Base-by-base conservation (phyloP, 257 asterid genomes). In the Handroanthus guayacan region DNA sequence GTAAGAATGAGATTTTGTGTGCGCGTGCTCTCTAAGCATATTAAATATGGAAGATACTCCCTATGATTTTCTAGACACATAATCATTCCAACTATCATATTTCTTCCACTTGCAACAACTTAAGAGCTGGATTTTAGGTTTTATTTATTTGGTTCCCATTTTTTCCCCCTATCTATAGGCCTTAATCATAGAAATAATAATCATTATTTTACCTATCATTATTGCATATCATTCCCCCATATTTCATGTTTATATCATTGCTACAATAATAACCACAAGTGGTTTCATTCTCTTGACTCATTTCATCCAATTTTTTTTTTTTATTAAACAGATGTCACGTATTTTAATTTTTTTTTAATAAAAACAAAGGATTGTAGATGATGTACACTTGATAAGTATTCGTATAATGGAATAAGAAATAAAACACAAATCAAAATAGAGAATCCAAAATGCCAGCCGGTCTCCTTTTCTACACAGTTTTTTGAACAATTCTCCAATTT, bases 101-200 rank as follows among this genome's bases (percentile, higher is more conserved):
- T 81, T 85, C 85, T 55, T 78, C 90, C 91, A 89, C 90, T 84
- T 78, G 45, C 83, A 82, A 72, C 82, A 74, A 69, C 83, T 82
- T 89, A 80, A 85, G 82, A 81, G 83, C 77, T 74, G 79, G 79
- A 78, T 84, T 81, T 78, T 76, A 78, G 73, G 20, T 62, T 65
- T 39, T 50, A 38, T 39, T 64, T 47, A 39, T 50, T 48, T 36
- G 2, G 9, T 3, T 4, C 20, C 5, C 68, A 58, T 36, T 5
- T 16, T 51, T 10, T 2, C 5, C 44, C 1, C 16, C 25, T 3
- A 55, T 55, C 60, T 39, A 66, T 60, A 62, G 47, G 67, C 76
- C 10, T 62, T 74, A n/a, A 72, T 52, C 48, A 57, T 9, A 34
- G 13, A 37, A 34, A 38, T 60, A 78, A 56, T 64, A 67, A 78